Base-by-base conservation (phyloP, 768 basidiomycete species). In the Boletus subcaerulescens region DNA sequence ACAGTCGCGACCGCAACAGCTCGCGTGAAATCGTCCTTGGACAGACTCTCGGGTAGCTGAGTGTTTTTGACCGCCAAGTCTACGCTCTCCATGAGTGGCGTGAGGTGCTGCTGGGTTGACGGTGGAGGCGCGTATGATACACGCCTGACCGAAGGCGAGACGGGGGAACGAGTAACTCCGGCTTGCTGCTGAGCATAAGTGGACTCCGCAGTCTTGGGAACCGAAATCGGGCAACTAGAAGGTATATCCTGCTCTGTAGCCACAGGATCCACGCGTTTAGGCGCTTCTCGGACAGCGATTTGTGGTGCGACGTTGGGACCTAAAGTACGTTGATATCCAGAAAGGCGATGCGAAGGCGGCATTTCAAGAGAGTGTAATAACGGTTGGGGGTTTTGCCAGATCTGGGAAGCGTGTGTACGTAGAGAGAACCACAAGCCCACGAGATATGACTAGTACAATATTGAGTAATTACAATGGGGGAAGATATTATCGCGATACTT, bases 401-500 rank as follows among this genome's bases (percentile, higher is more conserved):
- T 99, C 68, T 98, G 97, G 14, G 89, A 86, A 8, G 97, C 97
- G 68, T 99, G 97, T 2, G 97, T 99, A 45, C 93, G 87, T 17
- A 99, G 84, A 38, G 97, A 98, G 77, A 99, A 99, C 97, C 97
- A 98, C 1, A 98, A 78, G 35, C 97, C 97, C 55, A 98, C 83
- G 44, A 98, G 82, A 71, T 99, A 99, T 1, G 97, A 98, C 94
- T 98, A 43, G 20, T 15, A 33, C 18, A 42, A 17, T 35, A 43
- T 38, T 63, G 40, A 65, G 56, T 35, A 31, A 48, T 11, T 18
- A 18, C 24, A 40, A 49, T 26, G 22, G 33, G 4, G 13, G 59
- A 45, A 9, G 13, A 46, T 47, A 56, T 48, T 4, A 40, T 41
- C 14, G 47, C 7, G 4, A 14, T 17, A 81, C 93, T 72, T 65